Conservation (phyloP, 805 yeast genomes). For the Starmerella bombicola region DNA sequence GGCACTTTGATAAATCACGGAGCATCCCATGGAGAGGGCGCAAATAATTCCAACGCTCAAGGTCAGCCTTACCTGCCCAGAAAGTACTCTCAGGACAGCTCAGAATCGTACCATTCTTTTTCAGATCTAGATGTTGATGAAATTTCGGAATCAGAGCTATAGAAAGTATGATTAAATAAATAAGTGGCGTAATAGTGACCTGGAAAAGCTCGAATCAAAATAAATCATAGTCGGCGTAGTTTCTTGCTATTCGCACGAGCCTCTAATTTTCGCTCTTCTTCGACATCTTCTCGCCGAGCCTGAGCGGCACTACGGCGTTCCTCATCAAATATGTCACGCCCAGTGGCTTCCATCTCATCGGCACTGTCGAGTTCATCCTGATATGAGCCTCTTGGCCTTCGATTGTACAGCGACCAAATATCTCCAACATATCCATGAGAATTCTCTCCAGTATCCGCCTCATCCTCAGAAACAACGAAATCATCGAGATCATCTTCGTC, state of each 20-base stretch:
- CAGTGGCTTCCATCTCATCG: constrained; percentile 89
- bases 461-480: constrained; percentile 50
- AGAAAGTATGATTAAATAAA: background rate
- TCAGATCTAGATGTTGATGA: constrained; percentile 25
- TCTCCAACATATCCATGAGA: constrained; percentile 42
- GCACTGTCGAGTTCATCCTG: constrained; percentile 37
- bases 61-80: background rate
- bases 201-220: background rate
- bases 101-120: constrained; percentile 8
- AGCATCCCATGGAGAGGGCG: background rate
- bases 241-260: constrained; percentile 29
- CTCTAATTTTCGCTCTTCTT: constrained; percentile 44
- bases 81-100: background rate
- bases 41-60: background rate
- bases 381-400: constrained; percentile 37
- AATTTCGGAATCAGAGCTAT: constrained; percentile 35
- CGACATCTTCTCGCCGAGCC: constrained; percentile 65
- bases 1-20: background rate
- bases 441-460: constrained; percentile 24
- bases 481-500: constrained; percentile 39
- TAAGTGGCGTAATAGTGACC: background rate
- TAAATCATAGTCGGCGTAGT: constrained; percentile 2
- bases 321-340: constrained; percentile 74
- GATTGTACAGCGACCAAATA: constrained; percentile 75
- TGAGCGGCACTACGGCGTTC: constrained; percentile 55